Percentiles rank a stretch among this genome's conserved stretches.
These are phyloP conservation scores for Gossypium davidsonii DNA, from an alignment of 441 rosid species.

Conservation along the genomic window DNA sequence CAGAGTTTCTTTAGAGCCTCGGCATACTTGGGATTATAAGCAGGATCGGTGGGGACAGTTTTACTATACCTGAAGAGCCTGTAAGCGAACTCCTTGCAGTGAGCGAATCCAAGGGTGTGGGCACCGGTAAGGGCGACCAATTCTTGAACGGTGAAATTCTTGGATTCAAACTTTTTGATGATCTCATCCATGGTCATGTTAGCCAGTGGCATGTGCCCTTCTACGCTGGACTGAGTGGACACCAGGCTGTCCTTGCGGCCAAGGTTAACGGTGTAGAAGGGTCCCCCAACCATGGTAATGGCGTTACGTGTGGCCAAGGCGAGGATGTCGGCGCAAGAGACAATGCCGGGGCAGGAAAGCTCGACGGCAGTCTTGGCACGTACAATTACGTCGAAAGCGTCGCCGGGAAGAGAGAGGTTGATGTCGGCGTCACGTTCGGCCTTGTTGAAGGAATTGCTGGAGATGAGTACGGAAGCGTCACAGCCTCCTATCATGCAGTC, in stretches of 20 bases:
- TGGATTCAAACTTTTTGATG: slow-evolving; percentile 28
- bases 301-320: slow-evolving; percentile 47
- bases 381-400: slow-evolving; percentile 39
- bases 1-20: slow-evolving; percentile 37
- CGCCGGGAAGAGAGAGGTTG: slow-evolving; percentile 51
- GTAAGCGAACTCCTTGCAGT: slow-evolving; percentile 41
- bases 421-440: slow-evolving; percentile 52
- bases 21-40: slow-evolving; percentile 36
- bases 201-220: slow-evolving; percentile 28
- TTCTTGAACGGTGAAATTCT: slow-evolving; percentile 37
- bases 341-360: slow-evolving; percentile 41
- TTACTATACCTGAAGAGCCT: slow-evolving; percentile 27
- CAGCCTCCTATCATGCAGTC: slow-evolving; percentile 58
- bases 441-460: slow-evolving; percentile 44
- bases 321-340: slow-evolving; percentile 48
- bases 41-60: slow-evolving; percentile 28
- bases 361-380: slow-evolving; percentile 46
- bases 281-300: slow-evolving; percentile 52
- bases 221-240: slow-evolving; percentile 29
- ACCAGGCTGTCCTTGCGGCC: slow-evolving; percentile 48
- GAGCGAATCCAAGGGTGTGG: slow-evolving; percentile 58
- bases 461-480: slow-evolving; percentile 42
- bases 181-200: slow-evolving; percentile 31
- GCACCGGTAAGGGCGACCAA: slow-evolving; percentile 53
- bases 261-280: slow-evolving; percentile 30